These are phyloP conservation scores for Salvia sclarea DNA, from an alignment of 305 asterid species.

Conservation along the genomic window DNA sequence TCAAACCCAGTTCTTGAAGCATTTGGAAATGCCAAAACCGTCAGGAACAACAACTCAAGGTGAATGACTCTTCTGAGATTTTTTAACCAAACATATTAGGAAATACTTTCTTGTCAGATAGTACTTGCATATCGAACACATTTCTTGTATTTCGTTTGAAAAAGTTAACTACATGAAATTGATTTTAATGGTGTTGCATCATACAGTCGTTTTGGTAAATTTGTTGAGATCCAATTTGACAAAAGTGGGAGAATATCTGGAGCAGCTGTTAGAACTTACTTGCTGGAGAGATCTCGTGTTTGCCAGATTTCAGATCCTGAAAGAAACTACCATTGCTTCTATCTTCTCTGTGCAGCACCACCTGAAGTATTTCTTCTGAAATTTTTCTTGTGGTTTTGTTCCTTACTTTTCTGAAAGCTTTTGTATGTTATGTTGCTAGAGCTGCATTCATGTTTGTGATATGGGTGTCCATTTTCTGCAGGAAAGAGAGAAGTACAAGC, in stretches of 20 bases:
- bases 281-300: slow-evolving; percentile 94
- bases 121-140: slow-evolving; percentile 2
- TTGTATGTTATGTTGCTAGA: slow-evolving; percentile 22
- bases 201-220: slow-evolving; percentile 92
- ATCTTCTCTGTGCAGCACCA: slow-evolving; percentile 93
- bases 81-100: not conserved
- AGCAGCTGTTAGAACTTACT: slow-evolving; percentile 86
- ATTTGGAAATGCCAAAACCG: slow-evolving; percentile 54
- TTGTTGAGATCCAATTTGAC: slow-evolving; percentile 94
- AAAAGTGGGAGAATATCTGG: slow-evolving; percentile 91
- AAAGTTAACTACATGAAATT: slow-evolving; percentile 72
- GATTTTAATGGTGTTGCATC: slow-evolving; percentile 25
- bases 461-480: slow-evolving; percentile 37
- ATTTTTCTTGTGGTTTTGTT: slow-evolving; percentile 25
- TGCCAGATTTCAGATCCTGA: slow-evolving; percentile 91
- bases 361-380: slow-evolving; percentile 76
- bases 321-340: slow-evolving; percentile 93
- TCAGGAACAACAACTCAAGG: slow-evolving; percentile 98
- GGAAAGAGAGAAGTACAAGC: slow-evolving; percentile 79
- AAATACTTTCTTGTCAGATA: slow-evolving; percentile 14
- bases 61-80: slow-evolving; percentile 33
- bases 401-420: too few species aligned
- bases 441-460: slow-evolving; percentile 31
- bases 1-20: slow-evolving; percentile 99
- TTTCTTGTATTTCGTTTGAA: not conserved